Evolutionary conservation across 768 basidiomycete species (phyloP), one percentile per base, ranked within the genome.

Genomic region (Phanerochaete sordida): DNA sequence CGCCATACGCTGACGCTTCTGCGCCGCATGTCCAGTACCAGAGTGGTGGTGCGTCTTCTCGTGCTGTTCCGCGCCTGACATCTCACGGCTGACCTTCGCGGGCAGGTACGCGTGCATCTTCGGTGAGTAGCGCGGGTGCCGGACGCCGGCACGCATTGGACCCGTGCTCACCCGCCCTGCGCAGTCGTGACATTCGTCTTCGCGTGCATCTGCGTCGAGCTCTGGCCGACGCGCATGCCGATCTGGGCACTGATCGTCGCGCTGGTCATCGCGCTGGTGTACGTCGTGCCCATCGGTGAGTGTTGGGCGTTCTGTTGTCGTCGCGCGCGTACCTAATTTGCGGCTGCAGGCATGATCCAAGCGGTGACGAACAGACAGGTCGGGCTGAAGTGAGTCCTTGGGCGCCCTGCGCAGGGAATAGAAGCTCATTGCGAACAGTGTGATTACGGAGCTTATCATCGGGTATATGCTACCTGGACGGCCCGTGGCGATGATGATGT

Each of bases 361-460:
- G 88, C 88, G 1, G 82, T 90, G 55, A 91, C 90, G 28, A 91
- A 91, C 68, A 83, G 87, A 62, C 86, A 90, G 69, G 78, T 90
- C 50, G 87, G 79, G 66, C 68, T 82, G 4, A 81, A 80, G 72
- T 73, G 71, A 47, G 75, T 70, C 64, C 68, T 69, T 66, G 33
- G 12, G 12, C 19, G 33, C 62, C 56, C 63, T 70, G n/a, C 58
- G 58, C 62, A 23, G n/a, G 7, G 19, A 30, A 3, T 43, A 51
- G 33, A 58, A 56, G 13, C 45, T 31, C 43, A 46, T 23, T 13
- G 7, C 21, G n/a, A 44, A 26, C 45, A 84, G 82, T 67, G 88
- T 90, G 19, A 82, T 91, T 61, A 86, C 88, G 0, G 89, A 91
- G 68, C 76, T 90, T 39, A 81, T 91, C 53, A 79, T 85, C 28